Base-by-base conservation (phyloP, 148 eudicot genomes). In the Cornus controversa region DNA sequence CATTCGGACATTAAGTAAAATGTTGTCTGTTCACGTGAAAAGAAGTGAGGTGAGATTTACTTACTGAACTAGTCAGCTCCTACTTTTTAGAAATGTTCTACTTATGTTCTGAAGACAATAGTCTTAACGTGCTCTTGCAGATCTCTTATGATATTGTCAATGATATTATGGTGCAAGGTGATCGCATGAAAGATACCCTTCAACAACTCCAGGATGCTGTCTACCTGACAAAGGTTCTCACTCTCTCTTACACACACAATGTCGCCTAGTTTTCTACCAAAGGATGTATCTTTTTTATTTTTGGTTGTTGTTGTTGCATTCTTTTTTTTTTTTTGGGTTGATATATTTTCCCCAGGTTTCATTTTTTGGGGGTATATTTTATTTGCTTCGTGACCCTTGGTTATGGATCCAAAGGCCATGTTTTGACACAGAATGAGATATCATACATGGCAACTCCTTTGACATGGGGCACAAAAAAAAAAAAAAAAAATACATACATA, bases 191-290 rank as follows among this genome's bases (percentile, higher is more conserved):
- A 81, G 95, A 90, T 78, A 92, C 92, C 69, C 88, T 96, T 81
- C 92, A 90, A 80, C 92, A 90, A 83, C 89, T 96, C 53, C 99
- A 91, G 85, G 99, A 96, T 92, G 99, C 95, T 83, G 95, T 93
- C 72, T 84, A 86, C 84, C 69, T 96, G 87, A 96, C 99, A 68
- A 96, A 93, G 98, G 98, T 86, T 66, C 80, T 68, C 83, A 28
- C 73, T 73, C 34, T 70, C 72, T 64, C 57, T 73, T n/a, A 22
- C 64, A 9, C 64, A 60, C 64, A 60, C 24, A 60, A 10, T 22
- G 8, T 4, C 2, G 6, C 64, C 0, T 18, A 60, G 64, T 20
- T 60, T n/a, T 60, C 57, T 50, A 50, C 18, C 9, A 40, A 40
- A 40, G 45, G 45, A 40, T 2, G 1, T 6, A 5, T 40, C 45